These are phyloP conservation scores for Begonia peltatifolia DNA, from an alignment of 306 rosid species.

Conservation along the genomic window DNA sequence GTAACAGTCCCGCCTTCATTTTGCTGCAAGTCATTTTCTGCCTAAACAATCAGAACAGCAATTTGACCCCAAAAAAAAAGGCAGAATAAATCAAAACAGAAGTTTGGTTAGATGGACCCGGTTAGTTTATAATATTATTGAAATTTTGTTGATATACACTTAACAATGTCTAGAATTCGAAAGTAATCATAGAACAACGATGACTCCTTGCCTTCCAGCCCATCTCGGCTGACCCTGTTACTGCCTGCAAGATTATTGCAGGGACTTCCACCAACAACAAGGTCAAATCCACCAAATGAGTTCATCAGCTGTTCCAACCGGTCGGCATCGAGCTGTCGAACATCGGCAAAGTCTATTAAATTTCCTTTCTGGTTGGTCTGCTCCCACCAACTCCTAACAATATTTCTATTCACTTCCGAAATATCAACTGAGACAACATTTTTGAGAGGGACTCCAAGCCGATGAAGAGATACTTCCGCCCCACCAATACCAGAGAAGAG, in stretches of 20 bases:
- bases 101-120: no score
- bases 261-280: conserved; percentile 86
- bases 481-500: conserved; percentile 97
- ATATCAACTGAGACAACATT: conserved; percentile 77
- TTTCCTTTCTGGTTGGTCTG: conserved; percentile 84
- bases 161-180: conserved; percentile 63
- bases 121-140: conserved; percentile 9
- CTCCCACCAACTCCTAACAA: conserved; percentile 94
- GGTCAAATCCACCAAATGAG: conserved; percentile 70
- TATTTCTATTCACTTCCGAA: conserved; percentile 60
- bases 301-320: conserved; percentile 43
- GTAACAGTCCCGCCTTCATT: no score
- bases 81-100: no score
- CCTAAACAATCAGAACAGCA: no score
- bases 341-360: conserved; percentile 46
- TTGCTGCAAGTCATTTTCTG: no score
- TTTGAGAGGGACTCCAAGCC: conserved; percentile 63
- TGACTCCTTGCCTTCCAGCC: conserved; percentile 80
- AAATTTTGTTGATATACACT: conserved; percentile 22
- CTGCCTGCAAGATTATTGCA: conserved; percentile 92
- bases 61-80: no score
- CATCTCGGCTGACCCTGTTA: conserved; percentile 71
- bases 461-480: conserved; percentile 88
- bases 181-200: conserved; percentile 60
- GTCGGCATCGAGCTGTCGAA: conserved; percentile 34